Base-by-base conservation (phyloP, 305 asterid species). In the Rubia tinctorum region DNA sequence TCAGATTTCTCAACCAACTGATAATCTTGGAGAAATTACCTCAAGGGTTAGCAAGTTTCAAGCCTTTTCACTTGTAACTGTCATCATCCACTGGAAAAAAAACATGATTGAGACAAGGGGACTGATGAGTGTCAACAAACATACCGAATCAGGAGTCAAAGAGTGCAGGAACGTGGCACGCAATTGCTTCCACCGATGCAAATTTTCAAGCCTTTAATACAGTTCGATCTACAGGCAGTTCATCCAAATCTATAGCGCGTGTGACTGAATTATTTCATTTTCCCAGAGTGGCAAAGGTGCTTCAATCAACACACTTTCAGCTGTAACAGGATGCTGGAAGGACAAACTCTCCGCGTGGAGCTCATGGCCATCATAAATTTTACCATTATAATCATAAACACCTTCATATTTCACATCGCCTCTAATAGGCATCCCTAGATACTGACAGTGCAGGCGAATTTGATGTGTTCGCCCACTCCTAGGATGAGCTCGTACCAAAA, bases 391-490 rank as follows among this genome's bases (percentile, higher is more conserved):
- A 76, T 93, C 96, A 82, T 83, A 82, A 18, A 87, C 91, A 73
- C 98, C 98, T 49, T 88, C 97, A 71, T 91, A 90, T 80, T 92
- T 88, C 56, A 93, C 96, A 77, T 93, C 98, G 44, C 97, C 94
- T 76, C 88, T 83, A 53, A 91, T 84, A 44, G 98, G 90, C 70
- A 93, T 85, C 45, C 96, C 98, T 55, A 90, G 96, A 79, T 86
- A 91, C 84, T 91, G 97, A 73, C 98, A 91, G 45, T 93, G 96
- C 84, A 91, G 84, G 39, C 98, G 90, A 67, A 93, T 93, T 81
- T 93, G 98, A 81, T 93, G 97, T 0, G 98, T 93, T 82, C 98
- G 85, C 77, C 98, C 96, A 77, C 94, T 93, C 71, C 75, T 84
- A 14, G 98, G 98, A 63, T 78, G 70, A 8, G 96, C 98, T 84